Evolutionary conservation across 345 rosid genomes (phyloP), one percentile per base, ranked within the genome.

Genomic region (Mercurialis annua): DNA sequence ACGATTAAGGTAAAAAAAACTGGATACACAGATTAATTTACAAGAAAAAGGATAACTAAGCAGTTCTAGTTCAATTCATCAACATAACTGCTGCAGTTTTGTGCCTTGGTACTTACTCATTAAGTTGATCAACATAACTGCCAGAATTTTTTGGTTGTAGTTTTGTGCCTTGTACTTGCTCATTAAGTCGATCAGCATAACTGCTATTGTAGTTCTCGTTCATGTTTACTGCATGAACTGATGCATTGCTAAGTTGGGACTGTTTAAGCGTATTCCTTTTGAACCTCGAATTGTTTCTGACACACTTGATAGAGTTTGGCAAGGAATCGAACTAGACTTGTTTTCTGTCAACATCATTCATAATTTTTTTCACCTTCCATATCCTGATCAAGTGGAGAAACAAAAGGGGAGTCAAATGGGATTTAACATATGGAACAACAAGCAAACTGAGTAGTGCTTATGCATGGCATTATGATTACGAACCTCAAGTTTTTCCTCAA

Each of bases 281-380:
- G 7, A 42, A 29, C 42, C 62, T 54, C 50, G n/a, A 56, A 10
- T 42, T 42, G n/a, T 24, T 61, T 20, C 31, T 61, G 9, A 15
- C 20, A 61, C 34, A 15, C 4, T 26, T 61, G 49, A 43, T 53
- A 24, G 48, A 66, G 33, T 74, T 51, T 17, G 76, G 33, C 21
- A 66, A 62, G 58, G 63, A 74, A 48, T 49, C 63, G 72, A 60
- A 65, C 58, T 1, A 23, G 44, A 64, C 24, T 65, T 58, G 21
- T 62, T n/a, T 64, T 34, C 57, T 68, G 62, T 74, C 81, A 18
- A 18, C 44, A 21, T 60, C 33, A 49, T 59, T n/a, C 77, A 31
- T 68, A 82, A 7, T 21, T 66, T n/a, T n/a, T n/a, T 72, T 71
- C 71, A 12, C 66, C 54, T 62, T 78, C 77, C 2, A 72, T 44